Evolutionary conservation across 2,329 filamentous ascomycete species (phyloP).

Genomic region (Pezicula carpinea): DNA sequence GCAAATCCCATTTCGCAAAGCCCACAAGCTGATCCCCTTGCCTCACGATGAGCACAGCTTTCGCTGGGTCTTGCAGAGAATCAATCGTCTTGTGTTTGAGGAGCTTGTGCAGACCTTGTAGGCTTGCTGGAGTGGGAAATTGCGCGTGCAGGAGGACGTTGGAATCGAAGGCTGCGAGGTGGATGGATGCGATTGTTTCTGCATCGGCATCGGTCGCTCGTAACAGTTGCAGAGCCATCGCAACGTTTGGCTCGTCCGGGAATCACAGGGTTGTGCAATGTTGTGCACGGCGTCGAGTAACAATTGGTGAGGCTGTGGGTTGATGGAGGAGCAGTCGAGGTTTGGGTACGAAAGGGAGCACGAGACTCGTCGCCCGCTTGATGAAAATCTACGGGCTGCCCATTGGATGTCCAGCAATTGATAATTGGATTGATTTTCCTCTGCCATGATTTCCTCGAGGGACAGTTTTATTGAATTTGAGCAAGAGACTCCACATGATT

Average conservation of each 20-base stretch:
- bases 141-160: slow-evolving; percentile 22
- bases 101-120: slow-evolving; percentile 11
- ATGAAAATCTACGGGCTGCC: too few relatives aligned
- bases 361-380: too few relatives aligned
- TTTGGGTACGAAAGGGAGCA: too few relatives aligned
- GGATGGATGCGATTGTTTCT: slow-evolving; percentile 18
- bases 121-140: slow-evolving; percentile 19
- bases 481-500: too few relatives aligned
- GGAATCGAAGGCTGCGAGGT: slow-evolving; percentile 26
- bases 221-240: slow-evolving; percentile 18
- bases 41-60: slow-evolving; percentile 18
- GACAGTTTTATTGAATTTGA: too few relatives aligned
- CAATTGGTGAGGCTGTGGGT: neutral
- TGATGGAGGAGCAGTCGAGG: neutral
- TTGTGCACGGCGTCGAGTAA: neutral
- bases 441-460: too few relatives aligned
- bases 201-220: slow-evolving; percentile 17
- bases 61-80: slow-evolving; percentile 8
- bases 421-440: too few relatives aligned
- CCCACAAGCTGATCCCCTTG: slow-evolving; percentile 14
- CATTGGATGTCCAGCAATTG: too few relatives aligned
- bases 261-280: too few relatives aligned
- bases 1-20: slow-evolving; percentile 27
- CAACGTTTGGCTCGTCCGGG: too few relatives aligned
- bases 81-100: slow-evolving; percentile 16